These are phyloP conservation scores for Neonectria hederae DNA, from an alignment of 2,329 filamentous ascomycete genomes.

Conservation along the genomic window DNA sequence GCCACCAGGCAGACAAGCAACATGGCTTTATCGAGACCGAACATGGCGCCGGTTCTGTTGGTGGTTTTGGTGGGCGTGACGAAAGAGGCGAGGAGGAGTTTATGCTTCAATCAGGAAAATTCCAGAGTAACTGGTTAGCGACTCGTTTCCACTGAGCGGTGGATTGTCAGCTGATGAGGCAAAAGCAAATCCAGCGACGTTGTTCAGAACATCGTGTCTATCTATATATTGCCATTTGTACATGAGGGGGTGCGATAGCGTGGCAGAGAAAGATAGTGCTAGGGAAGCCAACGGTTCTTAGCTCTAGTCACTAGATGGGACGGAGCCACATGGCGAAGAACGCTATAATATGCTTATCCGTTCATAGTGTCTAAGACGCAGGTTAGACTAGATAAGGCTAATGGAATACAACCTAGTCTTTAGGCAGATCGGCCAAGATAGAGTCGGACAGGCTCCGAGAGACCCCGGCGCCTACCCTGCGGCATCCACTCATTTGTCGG, in stretches of 20 bases:
- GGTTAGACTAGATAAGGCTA: background rate
- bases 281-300: background rate
- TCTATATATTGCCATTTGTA: background rate
- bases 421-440: background rate
- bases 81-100: background rate
- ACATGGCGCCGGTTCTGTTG: background rate
- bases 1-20: conserved; percentile 20
- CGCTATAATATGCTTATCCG: background rate
- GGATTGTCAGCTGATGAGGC: background rate
- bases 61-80: background rate
- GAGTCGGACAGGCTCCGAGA: background rate
- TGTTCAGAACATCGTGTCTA: background rate
- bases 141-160: background rate
- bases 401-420: background rate
- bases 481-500: background rate
- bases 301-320: background rate
- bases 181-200: background rate
- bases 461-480: background rate
- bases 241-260: background rate
- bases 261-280: background rate
- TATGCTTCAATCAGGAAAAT: conserved; percentile 40
- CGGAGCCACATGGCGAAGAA: background rate
- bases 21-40: conserved; percentile 12
- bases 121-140: background rate
- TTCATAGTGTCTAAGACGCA: no score